Percentiles rank a stretch among this genome's conserved stretches.
These are phyloP conservation scores for Plasmodium knowlesi DNA, from an alignment of 169 alveolate species.

Conservation along the genomic window DNA sequence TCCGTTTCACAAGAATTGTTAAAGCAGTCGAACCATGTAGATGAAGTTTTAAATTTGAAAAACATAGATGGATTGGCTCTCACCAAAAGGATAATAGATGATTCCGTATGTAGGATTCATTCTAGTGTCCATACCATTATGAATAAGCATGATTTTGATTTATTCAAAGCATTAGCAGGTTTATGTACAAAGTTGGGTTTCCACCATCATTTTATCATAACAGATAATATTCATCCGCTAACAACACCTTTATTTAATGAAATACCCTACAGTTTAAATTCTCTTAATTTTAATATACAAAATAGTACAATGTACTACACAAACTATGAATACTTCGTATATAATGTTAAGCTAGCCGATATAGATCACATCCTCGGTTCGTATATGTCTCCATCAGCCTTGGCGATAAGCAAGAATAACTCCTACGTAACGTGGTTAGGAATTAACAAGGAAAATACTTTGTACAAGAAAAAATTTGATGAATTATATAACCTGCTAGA, in stretches of 20 bases:
- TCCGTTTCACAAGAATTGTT: slow-evolving; percentile 53
- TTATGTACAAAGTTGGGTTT: slow-evolving; percentile 71
- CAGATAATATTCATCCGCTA: slow-evolving; percentile 69
- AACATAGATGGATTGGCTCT: slow-evolving; percentile 20
- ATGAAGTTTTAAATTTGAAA: slow-evolving; percentile 29
- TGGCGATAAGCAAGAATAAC: slow-evolving; percentile 15
- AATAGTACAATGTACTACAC: slow-evolving; percentile 37
- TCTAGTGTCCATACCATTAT: slow-evolving; percentile 65
- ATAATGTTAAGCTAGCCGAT: slow-evolving; percentile 45
- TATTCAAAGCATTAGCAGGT: slow-evolving; percentile 55
- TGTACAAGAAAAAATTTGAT: slow-evolving; percentile 38
- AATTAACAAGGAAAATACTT: slow-evolving; percentile 31
- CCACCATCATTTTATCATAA: slow-evolving; percentile 55
- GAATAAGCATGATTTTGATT: slow-evolving; percentile 41
- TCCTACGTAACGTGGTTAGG: slow-evolving; percentile 67
- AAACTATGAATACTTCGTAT: slow-evolving; percentile 43
- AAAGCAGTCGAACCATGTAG: slow-evolving; percentile 48
- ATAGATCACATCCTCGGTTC: slow-evolving; percentile 38
- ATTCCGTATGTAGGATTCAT: slow-evolving; percentile 66
- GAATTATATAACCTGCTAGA: slow-evolving; percentile 39
- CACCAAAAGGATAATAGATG: slow-evolving; percentile 51
- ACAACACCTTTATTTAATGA: slow-evolving; percentile 16
- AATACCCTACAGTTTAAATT: slow-evolving; percentile 55
- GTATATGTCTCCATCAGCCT: slow-evolving; percentile 37
- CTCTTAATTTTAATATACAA: slow-evolving; percentile 34